Evolutionary conservation across 1,139 yeast species (phyloP).

Genomic region (Yamadazyma buinensis): DNA sequence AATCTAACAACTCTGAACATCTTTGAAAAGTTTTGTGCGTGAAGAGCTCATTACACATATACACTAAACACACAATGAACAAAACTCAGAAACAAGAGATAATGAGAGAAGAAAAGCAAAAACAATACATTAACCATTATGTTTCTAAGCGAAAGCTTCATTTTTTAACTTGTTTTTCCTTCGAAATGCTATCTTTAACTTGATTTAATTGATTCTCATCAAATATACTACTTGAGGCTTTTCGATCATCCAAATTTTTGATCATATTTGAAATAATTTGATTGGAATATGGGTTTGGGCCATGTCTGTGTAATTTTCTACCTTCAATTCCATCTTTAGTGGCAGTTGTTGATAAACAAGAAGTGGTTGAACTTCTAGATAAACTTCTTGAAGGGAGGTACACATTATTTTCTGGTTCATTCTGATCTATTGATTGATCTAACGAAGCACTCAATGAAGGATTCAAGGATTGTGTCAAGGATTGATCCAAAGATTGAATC

Average conservation of each 20-base stretch:
- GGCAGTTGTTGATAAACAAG: slow-evolving; percentile 67
- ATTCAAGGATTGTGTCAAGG: not conserved
- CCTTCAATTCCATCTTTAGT: slow-evolving; percentile 74
- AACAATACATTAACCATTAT: too few relatives aligned
- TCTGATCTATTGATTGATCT: too few relatives aligned
- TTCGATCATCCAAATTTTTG: slow-evolving; percentile 9
- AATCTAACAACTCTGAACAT: slow-evolving; percentile 1
- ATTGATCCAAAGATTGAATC: not conserved
- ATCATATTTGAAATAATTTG: slow-evolving; percentile 33
- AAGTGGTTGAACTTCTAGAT: slow-evolving; percentile 59
- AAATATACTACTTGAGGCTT: not conserved
- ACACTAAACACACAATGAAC: too few relatives aligned
- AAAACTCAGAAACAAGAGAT: not conserved
- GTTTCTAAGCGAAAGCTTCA: too few relatives aligned
- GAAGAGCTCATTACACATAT: too few relatives aligned
- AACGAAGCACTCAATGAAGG: slow-evolving; percentile 3
- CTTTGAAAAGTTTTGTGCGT: slow-evolving; percentile 4
- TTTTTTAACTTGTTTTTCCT: too few relatives aligned
- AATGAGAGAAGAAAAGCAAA: not conserved
- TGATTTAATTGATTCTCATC: slow-evolving; percentile 3
- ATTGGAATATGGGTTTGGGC: slow-evolving; percentile 35
- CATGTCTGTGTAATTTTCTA: slow-evolving; percentile 45
- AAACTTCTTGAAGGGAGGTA: slow-evolving; percentile 16
- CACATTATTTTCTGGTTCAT: not conserved
- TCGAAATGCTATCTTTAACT: too few relatives aligned